These are phyloP conservation scores for Spathaspora girioi DNA, from an alignment of 805 yeast species.

Conservation along the genomic window DNA sequence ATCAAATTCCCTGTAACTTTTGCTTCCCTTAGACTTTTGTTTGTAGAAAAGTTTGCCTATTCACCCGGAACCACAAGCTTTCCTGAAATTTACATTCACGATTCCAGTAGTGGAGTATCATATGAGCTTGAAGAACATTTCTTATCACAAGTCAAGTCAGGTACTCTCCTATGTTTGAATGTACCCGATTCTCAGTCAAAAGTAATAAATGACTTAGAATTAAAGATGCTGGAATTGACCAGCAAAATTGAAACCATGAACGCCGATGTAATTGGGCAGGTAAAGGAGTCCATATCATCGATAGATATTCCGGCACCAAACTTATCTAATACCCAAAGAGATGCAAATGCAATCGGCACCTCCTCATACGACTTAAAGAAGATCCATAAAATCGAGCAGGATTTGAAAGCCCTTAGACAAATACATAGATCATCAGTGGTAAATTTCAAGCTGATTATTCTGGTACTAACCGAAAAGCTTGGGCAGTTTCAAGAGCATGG, in stretches of 20 bases:
- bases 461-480: slow-evolving; percentile 42
- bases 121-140: slow-evolving; percentile 78
- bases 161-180: slow-evolving; percentile 56
- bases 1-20: slow-evolving; percentile 45
- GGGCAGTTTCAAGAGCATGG: slow-evolving; percentile 50
- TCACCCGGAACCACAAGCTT: slow-evolving; percentile 68
- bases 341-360: slow-evolving; percentile 7
- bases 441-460: slow-evolving; percentile 40
- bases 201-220: slow-evolving; percentile 18
- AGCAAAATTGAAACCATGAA: slow-evolving; percentile 15
- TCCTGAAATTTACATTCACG: slow-evolving; percentile 76
- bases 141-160: slow-evolving; percentile 55
- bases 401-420: slow-evolving; percentile 58
- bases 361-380: neutral
- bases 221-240: slow-evolving; percentile 13
- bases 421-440: slow-evolving; percentile 44
- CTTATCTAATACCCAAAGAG: slow-evolving; percentile 1
- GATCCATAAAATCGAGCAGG: slow-evolving; percentile 45
- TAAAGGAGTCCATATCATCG: slow-evolving; percentile 16
- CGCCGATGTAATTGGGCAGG: slow-evolving; percentile 12
- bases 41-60: slow-evolving; percentile 84
- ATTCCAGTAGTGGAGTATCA: slow-evolving; percentile 52
- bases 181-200: slow-evolving; percentile 34
- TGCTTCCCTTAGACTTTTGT: slow-evolving; percentile 60
- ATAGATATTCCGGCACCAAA: slow-evolving; percentile 17